Conservation (phyloP, 495 filamentous ascomycete species). For the Aspergillus sclerotiicarbonarius region DNA sequence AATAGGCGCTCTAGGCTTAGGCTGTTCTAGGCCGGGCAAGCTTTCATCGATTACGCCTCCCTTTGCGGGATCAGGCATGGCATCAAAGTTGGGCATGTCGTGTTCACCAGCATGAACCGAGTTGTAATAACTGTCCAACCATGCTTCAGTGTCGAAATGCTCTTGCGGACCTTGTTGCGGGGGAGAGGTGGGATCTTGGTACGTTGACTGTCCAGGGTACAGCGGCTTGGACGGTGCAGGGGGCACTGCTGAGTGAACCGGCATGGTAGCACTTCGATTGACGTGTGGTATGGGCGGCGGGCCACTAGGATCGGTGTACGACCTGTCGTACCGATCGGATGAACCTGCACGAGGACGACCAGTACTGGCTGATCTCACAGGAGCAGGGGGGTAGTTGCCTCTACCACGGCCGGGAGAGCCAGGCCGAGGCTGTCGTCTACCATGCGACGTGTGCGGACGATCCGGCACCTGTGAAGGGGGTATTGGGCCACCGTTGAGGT, state of each 20-base stretch:
- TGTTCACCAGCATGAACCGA: constrained; percentile 34
- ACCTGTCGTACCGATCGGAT: constrained; percentile 23
- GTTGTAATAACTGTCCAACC: constrained; percentile 44
- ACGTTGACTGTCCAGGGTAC: constrained; percentile 36
- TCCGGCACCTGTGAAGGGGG: constrained; percentile 21
- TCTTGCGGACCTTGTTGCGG: constrained; percentile 10
- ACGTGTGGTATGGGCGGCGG: constrained; percentile 31
- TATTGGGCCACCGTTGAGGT: constrained; percentile 43
- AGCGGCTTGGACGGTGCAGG: constrained; percentile 20
- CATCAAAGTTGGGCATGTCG: constrained; percentile 77
- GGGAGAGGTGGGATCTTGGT: constrained; percentile 28
- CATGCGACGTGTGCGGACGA: constrained; percentile 41
- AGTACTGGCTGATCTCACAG: constrained; percentile 28
- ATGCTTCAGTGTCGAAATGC: constrained; percentile 26
- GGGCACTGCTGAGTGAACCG: constrained; percentile 19
- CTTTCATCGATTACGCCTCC: constrained; percentile 50
- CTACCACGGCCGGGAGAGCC: constrained; percentile 23
- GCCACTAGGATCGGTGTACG: constrained; percentile 30
- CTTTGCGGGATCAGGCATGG: constrained; percentile 43
- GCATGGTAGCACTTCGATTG: constrained; percentile 41
- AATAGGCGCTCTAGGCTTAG: constrained; percentile 24
- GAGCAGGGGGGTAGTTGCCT: constrained; percentile 23
- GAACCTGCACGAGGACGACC: constrained; percentile 19
- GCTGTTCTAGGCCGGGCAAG: constrained; percentile 44
- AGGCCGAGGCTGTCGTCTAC: constrained; percentile 27